Evolutionary conservation across 352 stramenopile species (phyloP).

Genomic region (Phytopythium ostracodes): DNA sequence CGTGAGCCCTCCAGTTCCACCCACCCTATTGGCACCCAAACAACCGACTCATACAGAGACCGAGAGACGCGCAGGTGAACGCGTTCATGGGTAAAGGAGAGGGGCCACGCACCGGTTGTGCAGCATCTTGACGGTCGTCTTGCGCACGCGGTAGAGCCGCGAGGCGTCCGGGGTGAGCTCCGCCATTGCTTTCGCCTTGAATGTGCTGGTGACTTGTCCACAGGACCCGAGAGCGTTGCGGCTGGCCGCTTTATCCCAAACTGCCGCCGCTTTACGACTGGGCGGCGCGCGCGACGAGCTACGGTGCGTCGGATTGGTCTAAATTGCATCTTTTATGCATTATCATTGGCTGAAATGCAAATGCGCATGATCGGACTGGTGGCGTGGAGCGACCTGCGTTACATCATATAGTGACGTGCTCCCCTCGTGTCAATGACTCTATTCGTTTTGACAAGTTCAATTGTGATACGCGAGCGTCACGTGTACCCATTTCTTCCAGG

Average conservation of each 20-base stretch:
- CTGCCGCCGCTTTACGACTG: slow-evolving; percentile 7
- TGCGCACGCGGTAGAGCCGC: slow-evolving; percentile 92
- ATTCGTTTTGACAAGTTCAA: neutral
- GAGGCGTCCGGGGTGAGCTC: slow-evolving; percentile 79
- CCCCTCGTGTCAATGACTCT: neutral
- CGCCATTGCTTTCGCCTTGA: slow-evolving; percentile 37
- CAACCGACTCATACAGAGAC: no score
- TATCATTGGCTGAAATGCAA: slow-evolving; percentile 3
- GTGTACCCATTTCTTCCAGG: slow-evolving; percentile 36
- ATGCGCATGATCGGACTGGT: neutral
- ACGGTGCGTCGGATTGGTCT: neutral
- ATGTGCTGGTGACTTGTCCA: no score
- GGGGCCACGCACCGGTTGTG: slow-evolving; percentile 71
- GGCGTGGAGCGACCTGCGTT: neutral
- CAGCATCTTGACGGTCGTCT: slow-evolving; percentile 95
- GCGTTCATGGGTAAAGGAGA: no score
- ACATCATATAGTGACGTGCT: neutral
- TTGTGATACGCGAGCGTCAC: slow-evolving; percentile 28
- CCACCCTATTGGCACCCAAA: no score
- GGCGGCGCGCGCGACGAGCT: slow-evolving; percentile 1
- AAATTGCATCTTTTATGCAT: neutral
- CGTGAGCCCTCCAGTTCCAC: no score
- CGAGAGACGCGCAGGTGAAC: no score
- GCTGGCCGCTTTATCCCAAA: neutral
- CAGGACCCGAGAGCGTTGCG: no score